Evolutionary conservation across 2,329 filamentous ascomycete species (phyloP).

Genomic region (Shiraia bambusicola): DNA sequence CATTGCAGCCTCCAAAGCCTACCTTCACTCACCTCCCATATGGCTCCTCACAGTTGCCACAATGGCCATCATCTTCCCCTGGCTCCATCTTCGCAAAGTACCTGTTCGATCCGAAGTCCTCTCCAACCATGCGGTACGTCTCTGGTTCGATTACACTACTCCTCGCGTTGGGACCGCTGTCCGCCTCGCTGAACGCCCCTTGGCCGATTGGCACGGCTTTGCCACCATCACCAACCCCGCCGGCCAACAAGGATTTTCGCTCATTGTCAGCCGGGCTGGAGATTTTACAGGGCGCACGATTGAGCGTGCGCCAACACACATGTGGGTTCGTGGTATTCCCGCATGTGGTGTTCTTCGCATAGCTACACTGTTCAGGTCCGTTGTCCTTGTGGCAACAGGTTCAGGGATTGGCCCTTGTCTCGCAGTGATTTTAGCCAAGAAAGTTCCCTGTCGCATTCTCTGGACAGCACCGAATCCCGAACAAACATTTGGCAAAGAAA

Average conservation of each 20-base stretch:
- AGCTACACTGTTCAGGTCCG: constrained; percentile 38
- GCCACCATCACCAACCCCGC: constrained; percentile 42
- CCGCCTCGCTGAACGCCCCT: constrained; percentile 34
- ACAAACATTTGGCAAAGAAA: constrained; percentile 63
- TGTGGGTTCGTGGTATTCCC: constrained; percentile 43
- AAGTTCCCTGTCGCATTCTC: constrained; percentile 61
- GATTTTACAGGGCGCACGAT: constrained; percentile 43
- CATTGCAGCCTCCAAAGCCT: constrained; percentile 24
- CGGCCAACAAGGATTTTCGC: constrained; percentile 30
- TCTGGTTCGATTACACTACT: constrained; percentile 54
- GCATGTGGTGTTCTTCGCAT: constrained; percentile 42
- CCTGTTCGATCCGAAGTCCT: constrained; percentile 67
- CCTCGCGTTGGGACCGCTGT: constrained; percentile 37
- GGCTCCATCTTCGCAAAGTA: constrained; percentile 70
- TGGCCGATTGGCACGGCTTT: constrained; percentile 45
- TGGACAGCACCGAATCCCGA: constrained; percentile 69
- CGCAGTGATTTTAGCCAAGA: constrained; percentile 53
- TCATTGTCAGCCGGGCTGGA: constrained; percentile 43
- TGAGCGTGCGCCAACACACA: constrained; percentile 33
- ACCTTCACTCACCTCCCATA: constrained; percentile 47
- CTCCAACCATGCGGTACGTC: constrained; percentile 70
- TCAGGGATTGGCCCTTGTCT: constrained; percentile 48
- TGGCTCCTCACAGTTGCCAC: constrained; percentile 72
- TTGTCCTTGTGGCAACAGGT: constrained; percentile 43
- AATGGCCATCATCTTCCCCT: constrained; percentile 69